Conservation (phyloP, 2,329 filamentous ascomycete genomes). For the Aspergillus piperis region DNA sequence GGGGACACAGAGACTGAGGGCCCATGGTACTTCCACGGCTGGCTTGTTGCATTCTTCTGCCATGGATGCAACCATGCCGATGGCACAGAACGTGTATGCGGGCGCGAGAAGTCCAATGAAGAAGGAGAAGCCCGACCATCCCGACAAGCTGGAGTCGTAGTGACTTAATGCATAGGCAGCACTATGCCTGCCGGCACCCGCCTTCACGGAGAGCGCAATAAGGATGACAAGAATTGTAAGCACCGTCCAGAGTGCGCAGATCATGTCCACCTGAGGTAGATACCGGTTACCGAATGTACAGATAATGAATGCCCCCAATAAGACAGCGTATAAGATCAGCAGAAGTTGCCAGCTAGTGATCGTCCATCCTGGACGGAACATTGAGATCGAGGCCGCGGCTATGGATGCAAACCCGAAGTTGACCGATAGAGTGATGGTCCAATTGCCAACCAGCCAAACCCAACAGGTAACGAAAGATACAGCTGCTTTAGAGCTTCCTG, state of each 20-base stretch:
- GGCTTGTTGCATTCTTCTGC: conserved; percentile 61
- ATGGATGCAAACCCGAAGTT: conserved; percentile 60
- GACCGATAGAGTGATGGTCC: conserved; percentile 56
- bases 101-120: conserved; percentile 64
- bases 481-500: conserved; percentile 44
- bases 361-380: conserved; percentile 57
- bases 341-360: conserved; percentile 66
- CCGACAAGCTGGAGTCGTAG: conserved; percentile 58
- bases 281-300: conserved; percentile 68
- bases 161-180: conserved; percentile 56
- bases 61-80: conserved; percentile 66
- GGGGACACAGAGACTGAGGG: conserved; percentile 55
- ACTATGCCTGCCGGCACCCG: conserved; percentile 56
- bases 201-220: conserved; percentile 58
- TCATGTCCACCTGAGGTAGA: conserved; percentile 64
- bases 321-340: conserved; percentile 70
- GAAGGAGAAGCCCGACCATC: conserved; percentile 62
- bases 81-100: conserved; percentile 60
- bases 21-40: conserved; percentile 54
- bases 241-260: conserved; percentile 58
- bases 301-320: conserved; percentile 64
- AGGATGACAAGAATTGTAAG: conserved; percentile 59
- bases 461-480: conserved; percentile 57
- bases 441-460: conserved; percentile 56
- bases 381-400: conserved; percentile 53